Evolutionary conservation across 1,139 yeast species (phyloP), one percentile per base, ranked within the genome.

Genomic region (Scheffersomyces lignicola): DNA sequence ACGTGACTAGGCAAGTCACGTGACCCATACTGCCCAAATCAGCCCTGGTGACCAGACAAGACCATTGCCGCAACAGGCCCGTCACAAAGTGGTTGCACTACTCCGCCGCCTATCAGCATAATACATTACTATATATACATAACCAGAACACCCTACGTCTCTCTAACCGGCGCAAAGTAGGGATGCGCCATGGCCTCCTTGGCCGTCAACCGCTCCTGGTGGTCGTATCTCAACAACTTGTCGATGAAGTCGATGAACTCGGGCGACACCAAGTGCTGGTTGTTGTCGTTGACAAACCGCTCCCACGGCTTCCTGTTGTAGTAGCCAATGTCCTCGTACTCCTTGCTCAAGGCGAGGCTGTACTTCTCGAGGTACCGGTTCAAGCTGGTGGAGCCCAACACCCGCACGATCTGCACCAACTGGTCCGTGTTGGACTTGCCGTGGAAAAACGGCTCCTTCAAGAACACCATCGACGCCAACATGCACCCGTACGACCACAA

Each of bases 401-500:
- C 96, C 48, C 92, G 76, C 3, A 92, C 96, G 46, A 94, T 92
- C 60, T 92, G 95, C 35, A 94, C 95, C 51, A 94, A 72, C 64
- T 94, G 99, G 62, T 94, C 97, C 36, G 92, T 87, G 62, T 94
- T 94, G 29, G 96, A 88, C 45, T 87, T 85, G 23, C 98, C 98
- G 57, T 90, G 96, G 76, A 94, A 94, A 53, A 94, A 90, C 3
- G 98, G 98, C 54, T 94, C 99, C 60, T 88, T 90, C 60, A 86
- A 84, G 66, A 92, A 92, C 21, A 92, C 84, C 76, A 94, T 86
- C 11, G 97, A 86, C n/a, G 98, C 98, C 44, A 92, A 69, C 92
- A 90, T 90, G 42, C 97, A 95, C 26, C 99, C 99, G 45, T 82
- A 83, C 3, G 96, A 86, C 99, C 99, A 94, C 62, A 94, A 63